Base-by-base conservation (phyloP, 2,329 filamentous ascomycete genomes). In the Cytospora piceae region DNA sequence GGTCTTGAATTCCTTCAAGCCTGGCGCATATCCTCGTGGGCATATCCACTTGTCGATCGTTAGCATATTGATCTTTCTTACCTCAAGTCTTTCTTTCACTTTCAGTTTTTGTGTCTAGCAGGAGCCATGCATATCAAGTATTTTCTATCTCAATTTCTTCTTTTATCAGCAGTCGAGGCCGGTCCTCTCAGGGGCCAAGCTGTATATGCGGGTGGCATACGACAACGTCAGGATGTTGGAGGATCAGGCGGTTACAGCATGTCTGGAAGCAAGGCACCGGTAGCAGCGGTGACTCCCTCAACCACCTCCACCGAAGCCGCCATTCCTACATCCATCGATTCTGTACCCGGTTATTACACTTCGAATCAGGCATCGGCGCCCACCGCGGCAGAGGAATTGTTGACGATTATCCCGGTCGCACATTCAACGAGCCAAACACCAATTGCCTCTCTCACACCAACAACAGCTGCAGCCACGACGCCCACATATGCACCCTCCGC, bases 121-220 rank as follows among this genome's bases (percentile, higher is more conserved):
- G 46, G n/a, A 51, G 60, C 46, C 49, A 67, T 67, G 58, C 55
- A 58, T 9, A 14, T 61, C 59, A 49, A 51, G 29, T 39, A 59
- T 32, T 57, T 67, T 54, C 27, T 67, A 22, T 54, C 39, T 42
- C 31, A 61, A 37, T 52, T 64, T 52, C 64, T 68, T 56, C 64
- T 68, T 54, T 55, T 67, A 22, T 34, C 55, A 65, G 58, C 64
- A 67, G 64, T 64, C 15, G 65, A 68, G 67, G 67, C 67, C 56
- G 67, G 67, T 64, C 67, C 67, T 68, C 67, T 68, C 24, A 68
- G 55, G 24, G 49, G 39, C 14, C 51, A 65, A 24, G 54, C 32
- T 2, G 58, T 59, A 14, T 34, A 64, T 20, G 53, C 57, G 8
- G 57, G 58, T n/a, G 66, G 58, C 37, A 58, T 61, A 54, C 61